A percentile compares a stretch with the other conserved stretches of the same genome.
Conservation (phyloP, 495 filamentous ascomycete genomes). For the Aspergillus taichungensis region DNA sequence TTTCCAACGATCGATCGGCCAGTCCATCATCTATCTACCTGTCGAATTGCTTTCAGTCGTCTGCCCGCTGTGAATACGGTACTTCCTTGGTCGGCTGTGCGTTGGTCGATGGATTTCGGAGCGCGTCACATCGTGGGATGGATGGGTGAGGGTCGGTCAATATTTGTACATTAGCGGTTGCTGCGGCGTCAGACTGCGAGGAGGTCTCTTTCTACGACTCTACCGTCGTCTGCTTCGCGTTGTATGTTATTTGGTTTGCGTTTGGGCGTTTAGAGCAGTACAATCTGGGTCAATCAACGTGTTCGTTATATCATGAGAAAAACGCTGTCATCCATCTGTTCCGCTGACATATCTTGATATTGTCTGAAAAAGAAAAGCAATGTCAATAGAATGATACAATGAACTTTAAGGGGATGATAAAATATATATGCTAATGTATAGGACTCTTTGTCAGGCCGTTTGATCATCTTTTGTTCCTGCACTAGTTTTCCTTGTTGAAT, state of each 20-base stretch:
- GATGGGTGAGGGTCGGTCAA: slow-evolving; percentile 1
- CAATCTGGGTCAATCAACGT: slow-evolving; percentile 19
- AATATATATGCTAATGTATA: background rate
- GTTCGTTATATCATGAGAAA: slow-evolving; percentile 8
- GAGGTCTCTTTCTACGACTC: background rate
- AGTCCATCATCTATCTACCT: too few relatives aligned
- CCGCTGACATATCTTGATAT: background rate
- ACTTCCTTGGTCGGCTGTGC: too few relatives aligned
- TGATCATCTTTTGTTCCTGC: background rate
- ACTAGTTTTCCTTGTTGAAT: slow-evolving; percentile 14
- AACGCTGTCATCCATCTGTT: background rate
- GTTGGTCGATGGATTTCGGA: too few relatives aligned
- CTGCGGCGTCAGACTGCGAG: too few relatives aligned
- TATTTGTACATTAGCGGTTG: slow-evolving; percentile 19
- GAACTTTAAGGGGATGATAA: background rate
- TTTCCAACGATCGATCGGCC: too few relatives aligned
- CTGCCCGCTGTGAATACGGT: too few relatives aligned
- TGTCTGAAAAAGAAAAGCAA: background rate
- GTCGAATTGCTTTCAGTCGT: too few relatives aligned
- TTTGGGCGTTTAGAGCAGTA: slow-evolving; percentile 22
- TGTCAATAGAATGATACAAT: too few relatives aligned
- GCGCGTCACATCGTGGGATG: background rate
- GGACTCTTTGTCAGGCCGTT: background rate
- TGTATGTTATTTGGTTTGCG: slow-evolving; percentile 11
- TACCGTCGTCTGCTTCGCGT: slow-evolving; percentile 9